Evolutionary conservation across 495 filamentous ascomycete genomes (phyloP).

Genomic region (Penicillium ucsense): DNA sequence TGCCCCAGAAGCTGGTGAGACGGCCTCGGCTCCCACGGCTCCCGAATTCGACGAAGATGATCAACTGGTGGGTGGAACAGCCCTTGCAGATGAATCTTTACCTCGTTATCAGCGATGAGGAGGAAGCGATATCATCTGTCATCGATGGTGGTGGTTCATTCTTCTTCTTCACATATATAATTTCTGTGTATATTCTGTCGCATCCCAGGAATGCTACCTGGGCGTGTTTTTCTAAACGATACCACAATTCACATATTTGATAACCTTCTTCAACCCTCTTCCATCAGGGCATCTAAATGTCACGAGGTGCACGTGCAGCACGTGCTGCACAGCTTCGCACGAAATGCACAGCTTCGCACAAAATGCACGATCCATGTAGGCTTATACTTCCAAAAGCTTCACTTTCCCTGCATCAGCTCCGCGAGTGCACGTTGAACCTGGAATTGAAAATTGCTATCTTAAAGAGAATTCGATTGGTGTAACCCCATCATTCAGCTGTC

Average conservation of each 20-base stretch:
- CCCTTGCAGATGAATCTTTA: slow-evolving; percentile 37
- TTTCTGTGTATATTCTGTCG: slow-evolving; percentile 10
- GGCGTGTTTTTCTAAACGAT: slow-evolving; percentile 17
- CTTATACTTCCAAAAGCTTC: too few relatives aligned
- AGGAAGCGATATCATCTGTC: background rate
- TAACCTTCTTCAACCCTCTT: too few relatives aligned
- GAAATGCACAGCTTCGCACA: too few relatives aligned
- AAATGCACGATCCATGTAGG: too few relatives aligned
- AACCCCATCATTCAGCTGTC: too few relatives aligned
- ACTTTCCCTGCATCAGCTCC: too few relatives aligned
- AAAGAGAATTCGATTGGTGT: too few relatives aligned
- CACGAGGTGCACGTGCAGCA: too few relatives aligned
- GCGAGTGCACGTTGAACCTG: too few relatives aligned
- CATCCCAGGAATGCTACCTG: background rate
- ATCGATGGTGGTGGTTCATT: background rate
- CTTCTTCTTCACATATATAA: slow-evolving; percentile 1
- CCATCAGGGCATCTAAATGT: too few relatives aligned
- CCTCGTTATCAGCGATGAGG: slow-evolving; percentile 38
- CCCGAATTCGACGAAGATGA: slow-evolving; percentile 57
- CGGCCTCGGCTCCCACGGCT: slow-evolving; percentile 42
- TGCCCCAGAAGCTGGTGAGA: slow-evolving; percentile 16
- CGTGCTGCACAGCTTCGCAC: too few relatives aligned
- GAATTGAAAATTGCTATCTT: too few relatives aligned
- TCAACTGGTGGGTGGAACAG: slow-evolving; percentile 27
- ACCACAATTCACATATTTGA: slow-evolving; percentile 24